Evolutionary conservation across 2,329 filamentous ascomycete genomes (phyloP).

Genomic region (Colletotrichum sp.): DNA sequence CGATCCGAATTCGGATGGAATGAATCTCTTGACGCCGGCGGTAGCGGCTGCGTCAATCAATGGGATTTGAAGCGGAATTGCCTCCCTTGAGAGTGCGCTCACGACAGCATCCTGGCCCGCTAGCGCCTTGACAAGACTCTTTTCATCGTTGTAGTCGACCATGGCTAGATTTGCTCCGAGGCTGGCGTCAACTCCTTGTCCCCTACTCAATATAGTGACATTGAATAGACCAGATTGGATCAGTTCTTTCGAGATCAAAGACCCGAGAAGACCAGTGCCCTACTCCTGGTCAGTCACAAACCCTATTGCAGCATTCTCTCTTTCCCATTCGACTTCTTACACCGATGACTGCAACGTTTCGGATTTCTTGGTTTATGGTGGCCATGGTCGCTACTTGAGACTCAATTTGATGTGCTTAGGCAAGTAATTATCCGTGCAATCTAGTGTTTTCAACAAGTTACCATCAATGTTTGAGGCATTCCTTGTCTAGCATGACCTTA

Average conservation of each 20-base stretch:
- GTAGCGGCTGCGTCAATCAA: neutral
- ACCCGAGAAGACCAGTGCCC: neutral
- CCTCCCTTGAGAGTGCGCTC: neutral
- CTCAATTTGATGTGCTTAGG: neutral
- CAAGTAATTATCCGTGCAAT: neutral
- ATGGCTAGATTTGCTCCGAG: neutral
- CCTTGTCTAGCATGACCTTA: neutral
- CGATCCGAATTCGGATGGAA: neutral
- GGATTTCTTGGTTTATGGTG: neutral
- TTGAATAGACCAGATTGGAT: neutral
- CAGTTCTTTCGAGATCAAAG: neutral
- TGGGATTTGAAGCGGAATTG: neutral
- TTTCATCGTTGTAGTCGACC: neutral
- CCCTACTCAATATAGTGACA: neutral
- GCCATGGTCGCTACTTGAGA: neutral
- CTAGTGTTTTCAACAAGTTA: fast-evolving
- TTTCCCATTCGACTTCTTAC: fast-evolving
- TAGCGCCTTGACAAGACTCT: neutral
- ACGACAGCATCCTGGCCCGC: neutral
- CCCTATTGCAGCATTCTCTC: neutral
- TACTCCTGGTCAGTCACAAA: neutral
- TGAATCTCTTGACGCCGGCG: neutral
- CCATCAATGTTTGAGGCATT: neutral
- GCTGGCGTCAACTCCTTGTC: neutral
- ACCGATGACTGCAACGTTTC: neutral